Conservation (phyloP, 2,329 filamentous ascomycete species). For the Talaromyces sp. region DNA sequence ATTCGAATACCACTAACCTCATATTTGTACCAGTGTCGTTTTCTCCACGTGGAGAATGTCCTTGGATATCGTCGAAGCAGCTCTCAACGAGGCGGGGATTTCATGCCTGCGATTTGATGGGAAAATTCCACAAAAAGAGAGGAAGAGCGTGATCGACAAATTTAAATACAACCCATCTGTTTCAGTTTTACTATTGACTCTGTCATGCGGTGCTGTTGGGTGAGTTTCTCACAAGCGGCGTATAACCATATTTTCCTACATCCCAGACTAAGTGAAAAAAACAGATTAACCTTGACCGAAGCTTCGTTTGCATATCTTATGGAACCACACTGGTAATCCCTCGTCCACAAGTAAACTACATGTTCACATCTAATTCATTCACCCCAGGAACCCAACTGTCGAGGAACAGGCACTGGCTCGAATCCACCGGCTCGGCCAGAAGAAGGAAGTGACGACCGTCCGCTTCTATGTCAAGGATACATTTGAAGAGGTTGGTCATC, state of each 20-base stretch:
- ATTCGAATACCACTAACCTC: neutral
- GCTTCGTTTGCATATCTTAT: neutral
- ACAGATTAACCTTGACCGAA: neutral
- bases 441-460: neutral
- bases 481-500: neutral
- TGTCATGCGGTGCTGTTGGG: neutral
- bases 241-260: neutral
- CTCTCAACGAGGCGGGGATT: neutral
- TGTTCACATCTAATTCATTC: neutral
- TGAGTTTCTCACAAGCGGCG: neutral
- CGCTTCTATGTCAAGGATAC: neutral
- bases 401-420: neutral
- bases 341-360: neutral
- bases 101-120: neutral
- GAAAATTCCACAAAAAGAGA: neutral
- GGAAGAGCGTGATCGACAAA: neutral
- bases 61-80: neutral
- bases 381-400: neutral
- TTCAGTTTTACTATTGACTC: neutral
- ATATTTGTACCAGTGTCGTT: neutral
- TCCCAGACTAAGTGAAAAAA: neutral
- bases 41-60: neutral
- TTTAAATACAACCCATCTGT: neutral
- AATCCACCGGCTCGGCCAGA: neutral
- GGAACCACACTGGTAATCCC: neutral